These are phyloP conservation scores for Shiraia bambusicola DNA, from an alignment of 2,329 filamentous ascomycete genomes.

Conservation along the genomic window DNA sequence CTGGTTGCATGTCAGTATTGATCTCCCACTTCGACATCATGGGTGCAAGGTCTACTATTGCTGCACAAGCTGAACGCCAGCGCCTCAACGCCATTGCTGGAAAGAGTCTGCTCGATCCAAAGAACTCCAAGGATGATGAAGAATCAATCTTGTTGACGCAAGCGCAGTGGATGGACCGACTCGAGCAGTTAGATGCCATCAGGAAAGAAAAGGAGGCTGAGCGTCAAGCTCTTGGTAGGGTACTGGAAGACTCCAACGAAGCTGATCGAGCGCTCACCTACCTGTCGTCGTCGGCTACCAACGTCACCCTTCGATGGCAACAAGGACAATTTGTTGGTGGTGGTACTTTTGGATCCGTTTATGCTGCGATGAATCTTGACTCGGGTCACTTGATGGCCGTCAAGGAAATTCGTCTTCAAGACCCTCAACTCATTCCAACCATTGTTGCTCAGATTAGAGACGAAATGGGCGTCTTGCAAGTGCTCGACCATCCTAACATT, in stretches of 20 bases:
- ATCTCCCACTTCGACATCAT: constrained; percentile 99
- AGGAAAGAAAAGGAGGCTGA: constrained; percentile 80
- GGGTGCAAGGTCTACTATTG: constrained; percentile 89
- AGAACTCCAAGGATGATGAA: constrained; percentile 74
- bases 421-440: constrained; percentile 91
- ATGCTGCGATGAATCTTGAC: constrained; percentile 95
- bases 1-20: constrained; percentile 93
- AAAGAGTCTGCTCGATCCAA: constrained; percentile 77
- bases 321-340: constrained; percentile 98
- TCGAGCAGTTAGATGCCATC: constrained; percentile 74
- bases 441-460: constrained; percentile 93
- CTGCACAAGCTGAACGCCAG: constrained; percentile 91
- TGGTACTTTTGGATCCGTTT: constrained; percentile 95
- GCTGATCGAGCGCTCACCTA: constrained; percentile 93
- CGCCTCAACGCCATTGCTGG: constrained; percentile 77
- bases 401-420: constrained; percentile 95
- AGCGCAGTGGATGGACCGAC: constrained; percentile 70
- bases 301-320: constrained; percentile 95
- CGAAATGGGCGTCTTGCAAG: constrained; percentile 94
- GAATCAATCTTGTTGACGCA: constrained; percentile 75
- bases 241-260: constrained; percentile 92
- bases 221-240: constrained; percentile 82
- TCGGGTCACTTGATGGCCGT: constrained; percentile 96
- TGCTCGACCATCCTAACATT: constrained; percentile 95
- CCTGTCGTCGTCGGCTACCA: constrained; percentile 89